These are phyloP conservation scores for Ogataea polymorpha DNA, from an alignment of 805 yeast species.

Conservation along the genomic window DNA sequence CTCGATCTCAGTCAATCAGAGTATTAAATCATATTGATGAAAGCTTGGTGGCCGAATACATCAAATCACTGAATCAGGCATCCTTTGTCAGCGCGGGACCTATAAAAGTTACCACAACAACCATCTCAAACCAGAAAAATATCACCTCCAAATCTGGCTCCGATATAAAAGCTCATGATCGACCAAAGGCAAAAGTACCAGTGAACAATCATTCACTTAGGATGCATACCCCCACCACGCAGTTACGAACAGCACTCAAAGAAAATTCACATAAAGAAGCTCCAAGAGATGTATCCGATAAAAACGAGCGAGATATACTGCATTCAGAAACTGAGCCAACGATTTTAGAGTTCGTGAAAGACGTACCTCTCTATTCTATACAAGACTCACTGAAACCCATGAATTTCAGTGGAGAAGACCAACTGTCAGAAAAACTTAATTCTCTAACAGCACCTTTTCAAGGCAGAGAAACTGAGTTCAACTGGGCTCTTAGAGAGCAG, in stretches of 20 bases:
- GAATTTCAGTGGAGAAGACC: slow-evolving; percentile 28
- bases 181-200: not conserved
- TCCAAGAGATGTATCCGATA: too few species aligned
- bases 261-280: not conserved
- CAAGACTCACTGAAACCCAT: slow-evolving; percentile 37
- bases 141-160: not conserved
- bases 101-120: slow-evolving; percentile 24
- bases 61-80: slow-evolving; percentile 8
- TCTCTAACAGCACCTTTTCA: slow-evolving; percentile 42
- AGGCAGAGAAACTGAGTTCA: slow-evolving; percentile 80
- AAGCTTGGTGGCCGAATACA: slow-evolving; percentile 20
- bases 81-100: slow-evolving; percentile 31
- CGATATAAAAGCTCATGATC: not conserved
- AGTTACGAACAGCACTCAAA: not conserved
- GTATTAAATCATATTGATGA: slow-evolving; percentile 33
- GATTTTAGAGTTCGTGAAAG: slow-evolving; percentile 2
- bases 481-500: slow-evolving; percentile 77
- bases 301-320: too few species aligned
- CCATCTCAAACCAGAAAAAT: not conserved
- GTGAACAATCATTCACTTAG: not conserved
- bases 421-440: slow-evolving; percentile 30
- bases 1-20: slow-evolving; percentile 21
- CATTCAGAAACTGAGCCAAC: too few species aligned
- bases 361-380: slow-evolving; percentile 19
- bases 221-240: not conserved